Percentiles rank a stretch among this genome's conserved stretches.
Conservation (phyloP, 169 alveolate genomes). For the Perkinsus marinus region DNA sequence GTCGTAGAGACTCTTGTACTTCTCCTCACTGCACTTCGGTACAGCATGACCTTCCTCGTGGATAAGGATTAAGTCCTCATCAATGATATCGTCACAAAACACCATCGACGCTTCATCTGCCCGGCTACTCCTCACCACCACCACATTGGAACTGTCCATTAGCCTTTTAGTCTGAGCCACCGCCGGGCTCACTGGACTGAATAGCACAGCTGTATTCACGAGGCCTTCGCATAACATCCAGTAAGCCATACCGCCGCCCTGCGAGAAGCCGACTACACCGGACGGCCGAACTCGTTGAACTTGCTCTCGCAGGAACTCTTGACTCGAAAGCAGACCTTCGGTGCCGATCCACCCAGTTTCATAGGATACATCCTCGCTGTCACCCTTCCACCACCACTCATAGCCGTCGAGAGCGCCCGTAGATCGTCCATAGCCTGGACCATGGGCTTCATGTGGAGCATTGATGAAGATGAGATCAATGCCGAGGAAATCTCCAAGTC, state of each 20-base stretch:
- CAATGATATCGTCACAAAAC: neutral
- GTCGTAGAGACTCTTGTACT: neutral
- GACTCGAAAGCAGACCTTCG: neutral
- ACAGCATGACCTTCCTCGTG: neutral
- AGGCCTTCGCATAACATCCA: neutral
- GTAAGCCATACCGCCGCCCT: neutral
- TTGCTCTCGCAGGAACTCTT: neutral
- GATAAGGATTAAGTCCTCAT: neutral
- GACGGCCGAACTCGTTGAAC: neutral
- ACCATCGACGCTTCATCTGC: neutral
- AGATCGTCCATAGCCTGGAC: neutral
- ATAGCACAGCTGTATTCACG: neutral
- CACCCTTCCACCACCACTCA: neutral
- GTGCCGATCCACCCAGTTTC: neutral
- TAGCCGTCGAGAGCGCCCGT: neutral
- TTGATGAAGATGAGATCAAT: neutral
- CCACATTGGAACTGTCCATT: neutral
- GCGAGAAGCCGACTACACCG: neutral
- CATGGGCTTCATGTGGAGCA: neutral
- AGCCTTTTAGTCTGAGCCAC: neutral
- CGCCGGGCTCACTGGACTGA: neutral
- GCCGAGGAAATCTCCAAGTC: neutral
- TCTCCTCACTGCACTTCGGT: neutral
- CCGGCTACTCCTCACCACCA: neutral
- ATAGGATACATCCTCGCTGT: neutral